Percentiles rank a stretch among this genome's conserved stretches.
Conservation (phyloP, 169 alveolate genomes). For the Plasmodium yoelii region DNA sequence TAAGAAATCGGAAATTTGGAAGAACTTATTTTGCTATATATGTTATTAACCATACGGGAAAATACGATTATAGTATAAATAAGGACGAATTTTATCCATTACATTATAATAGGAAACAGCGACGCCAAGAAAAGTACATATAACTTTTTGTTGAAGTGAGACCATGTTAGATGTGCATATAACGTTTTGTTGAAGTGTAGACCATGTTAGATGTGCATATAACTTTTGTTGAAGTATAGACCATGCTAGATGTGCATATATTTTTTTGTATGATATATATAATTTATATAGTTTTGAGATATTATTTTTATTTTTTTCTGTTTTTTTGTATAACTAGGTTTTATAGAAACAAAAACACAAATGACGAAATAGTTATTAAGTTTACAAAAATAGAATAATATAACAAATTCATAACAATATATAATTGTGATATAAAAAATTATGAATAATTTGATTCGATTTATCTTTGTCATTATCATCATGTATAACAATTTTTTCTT, state of each 20-base stretch:
- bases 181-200: conserved; percentile 1
- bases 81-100: conserved; percentile 73
- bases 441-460: conserved; percentile 41
- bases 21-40: conserved; percentile 85
- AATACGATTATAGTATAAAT: conserved; percentile 24
- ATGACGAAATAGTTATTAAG: not conserved
- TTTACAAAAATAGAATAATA: conserved; percentile 1
- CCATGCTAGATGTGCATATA: not conserved
- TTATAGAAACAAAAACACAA: not conserved
- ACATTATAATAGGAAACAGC: conserved; percentile 54
- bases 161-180: not conserved
- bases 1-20: conserved; percentile 87
- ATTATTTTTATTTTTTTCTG: not conserved
- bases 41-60: conserved; percentile 81
- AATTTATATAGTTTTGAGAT: not conserved
- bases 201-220: not conserved
- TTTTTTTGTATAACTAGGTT: not conserved
- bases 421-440: conserved; percentile 53
- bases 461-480: conserved; percentile 12
- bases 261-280: not conserved
- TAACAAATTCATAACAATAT: conserved; percentile 1
- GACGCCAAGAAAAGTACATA: conserved; percentile 40
- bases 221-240: conserved; percentile 10
- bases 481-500: conserved; percentile 3
- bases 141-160: conserved; percentile 11